Percentiles rank a stretch among this genome's conserved stretches.
Conservation (phyloP, 768 basidiomycete species). For the Russula sp. region DNA sequence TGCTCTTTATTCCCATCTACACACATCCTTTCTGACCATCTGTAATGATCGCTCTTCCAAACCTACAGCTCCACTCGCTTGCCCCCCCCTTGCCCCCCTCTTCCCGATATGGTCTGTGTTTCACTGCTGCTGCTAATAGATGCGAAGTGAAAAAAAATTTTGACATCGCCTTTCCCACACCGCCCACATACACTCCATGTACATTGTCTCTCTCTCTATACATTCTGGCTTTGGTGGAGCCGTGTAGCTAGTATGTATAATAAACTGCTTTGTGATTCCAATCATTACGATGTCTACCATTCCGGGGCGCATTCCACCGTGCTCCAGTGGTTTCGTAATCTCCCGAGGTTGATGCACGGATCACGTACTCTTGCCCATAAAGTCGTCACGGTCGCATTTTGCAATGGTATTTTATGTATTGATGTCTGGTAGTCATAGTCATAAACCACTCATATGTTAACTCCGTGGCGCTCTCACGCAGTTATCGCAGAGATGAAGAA, state of each 20-base stretch:
- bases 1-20: conserved; percentile 9
- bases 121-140: conserved; percentile 1
- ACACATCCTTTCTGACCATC: conserved; percentile 24
- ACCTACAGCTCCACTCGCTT: neutral
- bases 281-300: conserved; percentile 5
- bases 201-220: conserved; percentile 3
- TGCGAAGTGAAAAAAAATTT: conserved; percentile 3
- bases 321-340: neutral
- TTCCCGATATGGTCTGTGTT: conserved; percentile 1
- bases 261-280: neutral
- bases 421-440: neutral
- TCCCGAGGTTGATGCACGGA: conserved; percentile 9
- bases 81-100: too few relatives aligned
- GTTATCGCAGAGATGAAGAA: conserved; percentile 5
- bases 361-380: neutral
- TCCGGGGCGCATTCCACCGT: neutral
- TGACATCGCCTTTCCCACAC: conserved; percentile 5
- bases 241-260: conserved; percentile 27
- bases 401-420: neutral
- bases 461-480: conserved; percentile 6
- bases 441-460: neutral
- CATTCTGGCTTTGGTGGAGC: conserved; percentile 14
- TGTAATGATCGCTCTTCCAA: conserved; percentile 14
- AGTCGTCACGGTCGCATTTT: neutral
- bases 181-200: conserved; percentile 14